Evolutionary conservation across 2,329 filamentous ascomycete species (phyloP).

Genomic region (Microdochium paspali): DNA sequence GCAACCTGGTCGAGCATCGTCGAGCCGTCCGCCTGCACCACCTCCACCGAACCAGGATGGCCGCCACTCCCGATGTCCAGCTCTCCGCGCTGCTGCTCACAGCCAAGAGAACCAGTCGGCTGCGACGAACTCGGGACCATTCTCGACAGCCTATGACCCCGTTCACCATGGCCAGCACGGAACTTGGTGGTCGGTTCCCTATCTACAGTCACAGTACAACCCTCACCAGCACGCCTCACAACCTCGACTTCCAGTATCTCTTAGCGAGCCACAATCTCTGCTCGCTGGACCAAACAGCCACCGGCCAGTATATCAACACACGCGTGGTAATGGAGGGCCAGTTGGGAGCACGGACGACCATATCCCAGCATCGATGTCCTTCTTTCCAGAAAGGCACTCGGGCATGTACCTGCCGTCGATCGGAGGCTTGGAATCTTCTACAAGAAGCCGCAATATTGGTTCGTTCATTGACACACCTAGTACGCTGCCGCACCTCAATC

Average conservation of each 20-base stretch:
- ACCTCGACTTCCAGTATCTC: neutral
- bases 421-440: neutral
- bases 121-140: neutral
- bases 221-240: neutral
- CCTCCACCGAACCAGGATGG: constrained; percentile 9
- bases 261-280: neutral
- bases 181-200: neutral
- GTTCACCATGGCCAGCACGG: neutral
- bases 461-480: neutral
- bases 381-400: neutral
- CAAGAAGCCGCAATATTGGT: neutral
- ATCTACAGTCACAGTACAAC: neutral
- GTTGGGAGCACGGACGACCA: neutral
- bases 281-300: neutral
- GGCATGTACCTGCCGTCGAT: neutral
- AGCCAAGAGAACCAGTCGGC: neutral
- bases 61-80: constrained; percentile 16
- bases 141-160: neutral
- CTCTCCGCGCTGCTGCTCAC: constrained; percentile 6
- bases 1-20: constrained; percentile 10
- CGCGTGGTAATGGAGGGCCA: neutral
- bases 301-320: neutral
- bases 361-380: neutral
- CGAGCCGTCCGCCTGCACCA: constrained; percentile 5
- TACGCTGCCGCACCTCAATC: neutral